These are phyloP conservation scores for Rhizophora apiculata DNA, from an alignment of 345 rosid species.

Conservation along the genomic window DNA sequence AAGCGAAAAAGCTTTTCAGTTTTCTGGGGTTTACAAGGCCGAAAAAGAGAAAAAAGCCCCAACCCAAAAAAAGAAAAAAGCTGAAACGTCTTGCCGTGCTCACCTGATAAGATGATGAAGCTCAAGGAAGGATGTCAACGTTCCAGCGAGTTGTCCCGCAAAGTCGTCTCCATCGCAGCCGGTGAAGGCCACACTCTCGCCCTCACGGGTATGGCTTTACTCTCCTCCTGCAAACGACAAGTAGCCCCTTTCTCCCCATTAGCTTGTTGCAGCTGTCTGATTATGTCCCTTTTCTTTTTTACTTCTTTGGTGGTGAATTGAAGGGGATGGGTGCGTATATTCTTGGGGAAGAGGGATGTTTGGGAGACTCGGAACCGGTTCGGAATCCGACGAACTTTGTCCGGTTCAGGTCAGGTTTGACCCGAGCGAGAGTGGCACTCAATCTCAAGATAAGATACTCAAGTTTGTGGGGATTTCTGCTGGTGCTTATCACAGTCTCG, in stretches of 20 bases:
- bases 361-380: slow-evolving; percentile 80
- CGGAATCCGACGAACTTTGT: slow-evolving; percentile 61
- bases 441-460: slow-evolving; percentile 26
- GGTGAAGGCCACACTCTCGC: slow-evolving; percentile 89
- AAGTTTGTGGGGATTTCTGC: slow-evolving; percentile 69
- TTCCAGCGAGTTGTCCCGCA: slow-evolving; percentile 39
- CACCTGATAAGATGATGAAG: slow-evolving; percentile 53
- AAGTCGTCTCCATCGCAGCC: slow-evolving; percentile 49
- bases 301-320: slow-evolving; percentile 1
- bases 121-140: slow-evolving; percentile 7
- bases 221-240: background rate
- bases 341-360: slow-evolving; percentile 97
- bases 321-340: slow-evolving; percentile 76
- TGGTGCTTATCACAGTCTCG: slow-evolving; percentile 91
- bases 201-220: slow-evolving; percentile 49
- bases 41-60: too few species aligned
- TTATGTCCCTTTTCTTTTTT: background rate
- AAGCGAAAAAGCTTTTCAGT: too few species aligned
- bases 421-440: slow-evolving; percentile 2
- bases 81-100: background rate
- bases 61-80: too few species aligned
- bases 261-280: background rate
- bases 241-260: too few species aligned
- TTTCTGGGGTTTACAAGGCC: too few species aligned
- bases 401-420: slow-evolving; percentile 55